Base-by-base conservation (phyloP, 1,139 yeast genomes). In the Yamadazyma diospyri region DNA sequence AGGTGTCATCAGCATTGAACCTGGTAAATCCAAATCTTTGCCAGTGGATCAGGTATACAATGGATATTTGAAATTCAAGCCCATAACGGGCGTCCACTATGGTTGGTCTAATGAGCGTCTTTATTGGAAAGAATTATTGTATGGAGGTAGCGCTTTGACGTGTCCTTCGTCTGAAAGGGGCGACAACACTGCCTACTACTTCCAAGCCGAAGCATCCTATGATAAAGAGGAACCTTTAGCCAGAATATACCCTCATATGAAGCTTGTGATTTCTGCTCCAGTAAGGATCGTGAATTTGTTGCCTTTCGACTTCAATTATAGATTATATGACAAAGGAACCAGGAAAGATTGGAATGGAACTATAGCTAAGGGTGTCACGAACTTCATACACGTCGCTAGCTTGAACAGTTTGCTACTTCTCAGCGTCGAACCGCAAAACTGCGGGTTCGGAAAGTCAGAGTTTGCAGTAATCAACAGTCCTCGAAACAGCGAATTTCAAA, bases 231-330 rank as follows among this genome's bases (percentile, higher is more conserved):
- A 84, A 41, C 92, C 88, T 0, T 63, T 88, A 25, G 74, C 86
- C 0, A 69, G 71, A 40, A 72, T 84, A 1, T 94, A 87, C 47
- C 98, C 98, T 0, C 94, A 86, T 48, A 73, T 92, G 86, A 75
- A 69, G 8, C 59, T 92, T 25, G 73, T 81, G 2, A 62, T 94
- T 15, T 80, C 94, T 0, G 89, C 98, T 1, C 97, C 98, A 0
- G 61, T 94, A 24, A 87, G 85, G 46, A 69, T 94, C 41, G 89
- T 84, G 46, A 94, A 94, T 47, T 62, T 87, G 37, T 58, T 94
- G 32, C 98, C 99, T 0, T 85, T 74, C 51, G 95, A 87, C 46
- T 61, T 89, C 33, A 68, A 75, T 15, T 88, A 83, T 56, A 66
- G 86, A 36, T 67, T 94, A 14, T 86, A 83, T 52, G 94, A 87